Conservation (phyloP, 2,329 filamentous ascomycete species). For the Hymenoscyphus fraxineus region DNA sequence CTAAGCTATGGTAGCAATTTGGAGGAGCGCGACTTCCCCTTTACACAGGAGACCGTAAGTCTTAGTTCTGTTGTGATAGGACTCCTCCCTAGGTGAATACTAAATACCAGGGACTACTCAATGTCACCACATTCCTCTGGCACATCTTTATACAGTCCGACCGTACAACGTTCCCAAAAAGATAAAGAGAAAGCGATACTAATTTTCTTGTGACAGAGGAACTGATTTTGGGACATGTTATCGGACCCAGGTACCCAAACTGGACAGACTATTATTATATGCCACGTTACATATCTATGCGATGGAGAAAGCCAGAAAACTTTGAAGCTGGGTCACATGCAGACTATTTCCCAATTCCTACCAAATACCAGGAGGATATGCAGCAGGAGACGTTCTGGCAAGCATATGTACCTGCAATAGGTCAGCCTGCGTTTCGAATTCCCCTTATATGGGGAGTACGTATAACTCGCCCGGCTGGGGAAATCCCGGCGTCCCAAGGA, state of each 20-base stretch:
- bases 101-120: background rate
- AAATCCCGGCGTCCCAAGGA: background rate
- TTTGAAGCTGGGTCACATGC: background rate
- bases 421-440: background rate
- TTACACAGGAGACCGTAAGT: background rate
- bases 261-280: background rate
- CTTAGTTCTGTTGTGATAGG: background rate
- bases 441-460: background rate
- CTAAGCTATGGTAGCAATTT: background rate
- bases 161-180: background rate
- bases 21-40: background rate
- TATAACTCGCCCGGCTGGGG: background rate
- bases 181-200: too few relatives aligned
- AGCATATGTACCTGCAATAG: background rate
- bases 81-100: background rate
- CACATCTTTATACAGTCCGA: background rate
- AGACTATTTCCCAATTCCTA: background rate
- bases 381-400: background rate
- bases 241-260: background rate
- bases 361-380: background rate
- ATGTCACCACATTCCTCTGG: background rate
- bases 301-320: background rate
- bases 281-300: background rate
- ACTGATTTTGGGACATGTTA: background rate
- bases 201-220: background rate